Conservation (phyloP, 805 yeast genomes). For the Clavispora phyllophila region DNA sequence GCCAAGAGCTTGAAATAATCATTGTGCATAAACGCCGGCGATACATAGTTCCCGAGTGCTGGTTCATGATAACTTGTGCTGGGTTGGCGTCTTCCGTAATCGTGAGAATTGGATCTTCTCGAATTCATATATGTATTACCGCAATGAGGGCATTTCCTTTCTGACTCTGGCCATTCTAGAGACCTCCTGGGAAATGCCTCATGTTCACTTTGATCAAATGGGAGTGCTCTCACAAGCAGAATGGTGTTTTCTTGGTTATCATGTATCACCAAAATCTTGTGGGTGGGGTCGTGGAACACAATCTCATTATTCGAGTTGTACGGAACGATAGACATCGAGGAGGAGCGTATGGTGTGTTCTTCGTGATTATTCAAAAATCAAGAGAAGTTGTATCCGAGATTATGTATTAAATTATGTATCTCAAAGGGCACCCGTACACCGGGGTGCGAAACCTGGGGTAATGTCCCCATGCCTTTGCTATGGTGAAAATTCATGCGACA, state of each 20-base stretch:
- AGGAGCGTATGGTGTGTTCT: too few relatives aligned
- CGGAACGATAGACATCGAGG: slow-evolving; percentile 36
- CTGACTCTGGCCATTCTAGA: background rate
- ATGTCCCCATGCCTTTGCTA: background rate
- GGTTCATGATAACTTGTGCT: background rate
- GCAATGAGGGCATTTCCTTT: background rate
- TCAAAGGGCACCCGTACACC: slow-evolving; percentile 2
- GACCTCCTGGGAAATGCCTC: background rate
- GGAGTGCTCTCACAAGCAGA: background rate
- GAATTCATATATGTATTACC: background rate
- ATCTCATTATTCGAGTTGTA: slow-evolving; percentile 26
- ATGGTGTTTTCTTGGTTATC: slow-evolving; percentile 26
- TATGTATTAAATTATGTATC: too few relatives aligned
- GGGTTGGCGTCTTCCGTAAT: background rate
- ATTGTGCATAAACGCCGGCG: slow-evolving; percentile 25
- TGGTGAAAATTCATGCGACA: background rate
- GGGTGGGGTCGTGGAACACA: slow-evolving; percentile 32
- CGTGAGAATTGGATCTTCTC: background rate
- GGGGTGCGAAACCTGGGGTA: slow-evolving; percentile 4
- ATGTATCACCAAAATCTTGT: slow-evolving; percentile 31
- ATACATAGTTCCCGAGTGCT: background rate
- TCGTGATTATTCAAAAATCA: too few relatives aligned
- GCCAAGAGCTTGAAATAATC: slow-evolving; percentile 35
- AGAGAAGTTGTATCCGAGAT: too few relatives aligned
- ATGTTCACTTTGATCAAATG: background rate